These are phyloP conservation scores for Spencermartinsiella europaea DNA, from an alignment of 805 yeast genomes.

Conservation along the genomic window DNA sequence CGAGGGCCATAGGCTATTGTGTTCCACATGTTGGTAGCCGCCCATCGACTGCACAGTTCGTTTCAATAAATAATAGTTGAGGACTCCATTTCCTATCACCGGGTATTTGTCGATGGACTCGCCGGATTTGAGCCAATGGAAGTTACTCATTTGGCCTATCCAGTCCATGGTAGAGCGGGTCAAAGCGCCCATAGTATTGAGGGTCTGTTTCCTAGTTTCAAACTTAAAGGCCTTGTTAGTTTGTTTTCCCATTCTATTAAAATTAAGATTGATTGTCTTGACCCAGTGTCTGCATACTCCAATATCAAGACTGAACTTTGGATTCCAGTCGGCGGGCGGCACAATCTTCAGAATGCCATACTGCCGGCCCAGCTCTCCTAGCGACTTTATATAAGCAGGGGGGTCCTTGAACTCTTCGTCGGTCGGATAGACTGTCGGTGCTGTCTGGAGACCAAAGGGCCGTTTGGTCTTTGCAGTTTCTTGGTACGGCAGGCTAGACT, in stretches of 20 bases:
- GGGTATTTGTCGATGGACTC: slow-evolving; percentile 20
- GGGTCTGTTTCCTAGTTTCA: slow-evolving; percentile 31
- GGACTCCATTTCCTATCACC: slow-evolving; percentile 21
- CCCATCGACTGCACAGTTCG: slow-evolving; percentile 25
- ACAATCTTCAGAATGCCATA: slow-evolving; percentile 74
- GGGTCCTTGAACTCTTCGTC: slow-evolving; percentile 59
- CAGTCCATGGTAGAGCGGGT: slow-evolving; percentile 31
- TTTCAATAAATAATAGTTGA: slow-evolving; percentile 30
- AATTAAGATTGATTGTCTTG: too few species aligned
- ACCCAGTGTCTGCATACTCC: too few species aligned
- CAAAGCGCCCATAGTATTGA: slow-evolving; percentile 33
- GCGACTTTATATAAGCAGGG: slow-evolving; percentile 53
- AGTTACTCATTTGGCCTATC: slow-evolving; percentile 31
- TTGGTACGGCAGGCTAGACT: slow-evolving; percentile 14
- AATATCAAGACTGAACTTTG: slow-evolving; percentile 31
- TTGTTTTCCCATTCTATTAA: too few species aligned
- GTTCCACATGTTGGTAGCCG: slow-evolving; percentile 26
- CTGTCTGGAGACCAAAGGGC: slow-evolving; percentile 35
- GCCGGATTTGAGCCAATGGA: slow-evolving; percentile 26
- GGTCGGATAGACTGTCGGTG: slow-evolving; percentile 57
- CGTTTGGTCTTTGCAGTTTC: slow-evolving; percentile 20
- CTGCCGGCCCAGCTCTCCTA: slow-evolving; percentile 45
- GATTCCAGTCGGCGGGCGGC: slow-evolving; percentile 52
- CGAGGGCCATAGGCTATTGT: slow-evolving; percentile 9
- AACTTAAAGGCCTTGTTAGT: slow-evolving; percentile 26